phyloP scores from a whole-genome alignment of 345 rosid genomes.

The Euclidium syriacum region DNA sequence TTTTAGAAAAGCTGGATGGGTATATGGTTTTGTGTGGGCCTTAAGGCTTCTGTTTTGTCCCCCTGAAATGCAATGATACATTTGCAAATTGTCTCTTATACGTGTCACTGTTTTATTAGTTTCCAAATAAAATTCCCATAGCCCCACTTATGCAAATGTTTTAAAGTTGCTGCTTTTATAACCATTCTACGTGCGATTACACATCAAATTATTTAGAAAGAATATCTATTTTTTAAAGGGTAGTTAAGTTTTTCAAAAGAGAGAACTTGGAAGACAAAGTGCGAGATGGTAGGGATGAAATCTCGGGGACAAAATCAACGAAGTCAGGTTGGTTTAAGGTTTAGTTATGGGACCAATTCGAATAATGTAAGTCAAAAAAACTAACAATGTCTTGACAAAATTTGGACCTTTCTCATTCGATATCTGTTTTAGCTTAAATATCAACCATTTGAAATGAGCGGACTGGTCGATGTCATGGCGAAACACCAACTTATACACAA shows the following conservation, averaged over 20 bases:
- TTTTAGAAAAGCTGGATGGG: not conserved
- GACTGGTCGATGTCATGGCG: no score
- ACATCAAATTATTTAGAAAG: conserved; percentile 2
- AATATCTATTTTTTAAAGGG: not conserved
- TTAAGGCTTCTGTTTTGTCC: conserved; percentile 25
- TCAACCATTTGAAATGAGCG: no score
- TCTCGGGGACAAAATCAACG: not conserved
- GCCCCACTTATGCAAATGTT: conserved; percentile 8
- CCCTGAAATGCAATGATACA: conserved; percentile 21
- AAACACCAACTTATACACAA: no score
- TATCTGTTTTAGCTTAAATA: no score
- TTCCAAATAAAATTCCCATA: not conserved
- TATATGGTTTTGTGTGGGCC: not conserved
- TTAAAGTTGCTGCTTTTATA: conserved; percentile 9
- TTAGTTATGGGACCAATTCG: not conserved
- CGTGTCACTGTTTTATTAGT: conserved; percentile 15
- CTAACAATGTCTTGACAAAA: no score
- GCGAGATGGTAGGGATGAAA: conserved; percentile 1
- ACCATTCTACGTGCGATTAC: conserved; percentile 14
- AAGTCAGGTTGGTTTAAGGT: not conserved
- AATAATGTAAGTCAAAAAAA: no score
- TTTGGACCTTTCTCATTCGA: no score
- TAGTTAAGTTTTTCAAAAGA: not conserved
- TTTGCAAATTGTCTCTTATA: conserved; percentile 13
- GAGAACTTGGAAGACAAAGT: conserved; percentile 3